phyloP scores from a whole-genome alignment of 129 eudicot genomes.

The Chrysanthemum lavandulifolium region DNA sequence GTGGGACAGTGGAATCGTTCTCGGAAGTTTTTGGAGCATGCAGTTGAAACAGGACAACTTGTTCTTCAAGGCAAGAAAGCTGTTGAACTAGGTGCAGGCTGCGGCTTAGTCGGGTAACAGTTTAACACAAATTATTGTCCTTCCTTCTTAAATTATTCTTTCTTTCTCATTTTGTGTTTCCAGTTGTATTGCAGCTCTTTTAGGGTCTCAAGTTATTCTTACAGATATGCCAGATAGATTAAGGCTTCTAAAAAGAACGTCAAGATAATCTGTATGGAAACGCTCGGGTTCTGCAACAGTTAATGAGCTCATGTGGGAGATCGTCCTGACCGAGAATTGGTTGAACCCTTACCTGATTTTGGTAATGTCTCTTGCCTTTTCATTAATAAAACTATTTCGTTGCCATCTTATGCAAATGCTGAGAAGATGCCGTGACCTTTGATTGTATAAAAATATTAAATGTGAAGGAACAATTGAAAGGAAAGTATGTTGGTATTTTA shows the following conservation, averaged over 20 bases:
- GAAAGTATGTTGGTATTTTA: too few species aligned
- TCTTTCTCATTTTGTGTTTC: slow-evolving; percentile 30
- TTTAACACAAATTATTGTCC: not conserved
- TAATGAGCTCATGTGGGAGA: slow-evolving; percentile 75
- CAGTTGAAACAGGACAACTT: slow-evolving; percentile 59
- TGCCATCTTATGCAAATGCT: too few species aligned
- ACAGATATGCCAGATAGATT: slow-evolving; percentile 21
- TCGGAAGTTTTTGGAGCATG: slow-evolving; percentile 87
- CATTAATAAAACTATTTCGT: not conserved
- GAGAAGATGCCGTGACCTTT: too few species aligned
- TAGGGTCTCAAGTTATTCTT: slow-evolving; percentile 75
- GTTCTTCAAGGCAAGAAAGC: slow-evolving; percentile 75
- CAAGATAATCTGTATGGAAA: too few species aligned
- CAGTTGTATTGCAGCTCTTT: slow-evolving; percentile 96
- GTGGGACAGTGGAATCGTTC: slow-evolving; percentile 96
- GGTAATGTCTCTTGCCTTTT: slow-evolving; percentile 38
- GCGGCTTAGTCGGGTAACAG: slow-evolving; percentile 88
- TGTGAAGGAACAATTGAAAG: too few species aligned
- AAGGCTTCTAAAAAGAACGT: too few species aligned
- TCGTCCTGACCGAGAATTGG: slow-evolving; percentile 47
- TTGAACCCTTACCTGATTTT: slow-evolving; percentile 69
- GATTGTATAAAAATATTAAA: too few species aligned
- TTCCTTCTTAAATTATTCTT: not conserved
- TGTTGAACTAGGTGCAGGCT: slow-evolving; percentile 90
- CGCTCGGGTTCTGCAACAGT: slow-evolving; percentile 58